These are phyloP conservation scores for Pyrenophora seminiperda DNA, from an alignment of 2,329 filamentous ascomycete genomes.

Conservation along the genomic window DNA sequence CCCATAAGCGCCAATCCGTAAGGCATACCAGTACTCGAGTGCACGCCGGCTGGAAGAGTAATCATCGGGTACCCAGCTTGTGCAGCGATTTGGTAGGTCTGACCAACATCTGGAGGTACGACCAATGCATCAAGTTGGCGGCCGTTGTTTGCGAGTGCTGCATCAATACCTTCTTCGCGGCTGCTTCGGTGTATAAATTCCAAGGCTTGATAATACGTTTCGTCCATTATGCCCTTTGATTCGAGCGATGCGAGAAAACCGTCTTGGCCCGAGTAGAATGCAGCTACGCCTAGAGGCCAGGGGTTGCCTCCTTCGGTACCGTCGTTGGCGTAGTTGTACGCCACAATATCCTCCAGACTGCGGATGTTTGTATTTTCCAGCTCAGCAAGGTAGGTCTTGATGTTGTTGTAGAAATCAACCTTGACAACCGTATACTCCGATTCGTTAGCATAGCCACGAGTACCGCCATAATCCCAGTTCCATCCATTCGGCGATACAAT, in stretches of 20 bases:
- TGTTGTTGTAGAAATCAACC: conserved; percentile 71
- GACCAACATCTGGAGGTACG: conserved; percentile 70
- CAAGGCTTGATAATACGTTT: conserved; percentile 71
- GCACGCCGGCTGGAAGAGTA: conserved; percentile 68
- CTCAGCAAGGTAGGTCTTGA: conserved; percentile 66
- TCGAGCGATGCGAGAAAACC: conserved; percentile 67
- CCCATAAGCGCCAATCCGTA: conserved; percentile 57
- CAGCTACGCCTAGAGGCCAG: conserved; percentile 56
- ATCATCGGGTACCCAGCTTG: conserved; percentile 77
- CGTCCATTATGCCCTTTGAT: conserved; percentile 65
- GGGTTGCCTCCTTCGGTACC: conserved; percentile 70
- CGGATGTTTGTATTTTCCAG: conserved; percentile 56
- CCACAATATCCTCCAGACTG: conserved; percentile 37
- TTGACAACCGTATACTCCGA: conserved; percentile 76
- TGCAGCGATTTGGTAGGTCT: conserved; percentile 71
- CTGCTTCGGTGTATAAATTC: conserved; percentile 63
- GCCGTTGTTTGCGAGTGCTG: conserved; percentile 59
- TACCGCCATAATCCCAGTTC: conserved; percentile 72
- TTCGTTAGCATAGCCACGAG: conserved; percentile 68
- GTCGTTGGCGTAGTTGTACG: conserved; percentile 59
- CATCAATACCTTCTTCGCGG: conserved; percentile 71
- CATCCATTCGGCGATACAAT: conserved; percentile 71
- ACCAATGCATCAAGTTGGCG: conserved; percentile 65
- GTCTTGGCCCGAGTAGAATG: conserved; percentile 67
- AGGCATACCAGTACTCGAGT: conserved; percentile 52